Evolutionary conservation across 2,329 filamentous ascomycete genomes (phyloP).

Genomic region (Trichoderma cornu-damae): DNA sequence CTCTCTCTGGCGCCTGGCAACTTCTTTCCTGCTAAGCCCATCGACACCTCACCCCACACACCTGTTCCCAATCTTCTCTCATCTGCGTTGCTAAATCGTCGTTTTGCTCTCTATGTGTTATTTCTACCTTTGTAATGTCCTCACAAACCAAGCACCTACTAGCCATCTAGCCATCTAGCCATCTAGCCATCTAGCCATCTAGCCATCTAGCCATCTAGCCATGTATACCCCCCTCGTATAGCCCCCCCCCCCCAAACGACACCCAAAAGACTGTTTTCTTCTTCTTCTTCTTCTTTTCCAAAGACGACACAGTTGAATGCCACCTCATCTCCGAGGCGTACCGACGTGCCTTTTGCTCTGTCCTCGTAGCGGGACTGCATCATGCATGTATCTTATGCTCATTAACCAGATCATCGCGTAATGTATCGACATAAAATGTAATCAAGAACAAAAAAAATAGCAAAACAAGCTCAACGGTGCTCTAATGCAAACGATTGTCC

Average conservation of each 20-base stretch:
- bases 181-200: too few relatives aligned
- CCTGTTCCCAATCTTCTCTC: background rate
- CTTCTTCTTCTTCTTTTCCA: too few relatives aligned
- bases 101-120: background rate
- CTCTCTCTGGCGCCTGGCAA: too few relatives aligned
- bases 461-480: conserved; percentile 1
- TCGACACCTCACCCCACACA: too few relatives aligned
- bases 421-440: background rate
- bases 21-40: too few relatives aligned
- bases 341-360: background rate
- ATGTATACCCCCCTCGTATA: background rate
- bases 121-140: background rate
- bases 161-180: background rate
- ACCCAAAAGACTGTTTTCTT: background rate
- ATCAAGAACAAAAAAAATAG: background rate
- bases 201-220: too few relatives aligned
- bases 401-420: background rate
- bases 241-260: background rate
- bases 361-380: background rate
- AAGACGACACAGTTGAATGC: background rate
- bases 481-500: background rate
- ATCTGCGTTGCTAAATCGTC: background rate
- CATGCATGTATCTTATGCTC: background rate
- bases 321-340: background rate
- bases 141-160: background rate